Base-by-base conservation (phyloP, 805 yeast genomes). In the Metschnikowia kunwiensis region DNA sequence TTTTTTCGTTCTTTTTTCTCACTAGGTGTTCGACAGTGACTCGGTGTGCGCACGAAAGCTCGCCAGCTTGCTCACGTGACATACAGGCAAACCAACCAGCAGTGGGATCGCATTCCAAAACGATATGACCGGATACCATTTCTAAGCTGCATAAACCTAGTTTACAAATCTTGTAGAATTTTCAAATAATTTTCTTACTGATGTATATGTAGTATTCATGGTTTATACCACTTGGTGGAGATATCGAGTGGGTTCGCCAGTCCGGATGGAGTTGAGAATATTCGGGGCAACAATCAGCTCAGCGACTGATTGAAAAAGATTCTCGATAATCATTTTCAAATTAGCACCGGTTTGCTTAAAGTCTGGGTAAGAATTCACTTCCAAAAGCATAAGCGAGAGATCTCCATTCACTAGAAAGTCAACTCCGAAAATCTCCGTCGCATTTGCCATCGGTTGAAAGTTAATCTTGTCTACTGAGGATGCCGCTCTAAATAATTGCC, bases 341-440 rank as follows among this genome's bases (percentile, higher is more conserved):
- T 74, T 82, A 11, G 65, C 75, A 12, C 98, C 98, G 0, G 97
- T 93, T 61, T 93, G 98, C 53, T 87, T 88, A 64, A 93, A 93
- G 56, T 93, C 98, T 1, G 98, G 98, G 54, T 82, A 93, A 11
- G 97, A 82, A 53, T 93, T 93, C 29, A 88, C 86, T 58, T 93
- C 97, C 27, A 91, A 62, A 18, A 93, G 55, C 29, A 68, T 70
- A 3, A 84, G 91, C 10, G 70, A 57, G 15, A 59, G 54, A 20
- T 75, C 65, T 2, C 60, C 63, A 49, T 78, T 80, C 12, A 93
- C 84, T 36, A 93, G 60, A 58, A 88, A 89, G 57, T 93, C 98
- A 11, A 93, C 68, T 0, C 98, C 98, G 55, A 73, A 93, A 5
- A 86, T 71, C 58, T 93, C 98, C 54, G 86, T 75, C 0, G 94